Evolutionary conservation across 768 basidiomycete genomes (phyloP).

Genomic region (Infundibulicybe gibba): DNA sequence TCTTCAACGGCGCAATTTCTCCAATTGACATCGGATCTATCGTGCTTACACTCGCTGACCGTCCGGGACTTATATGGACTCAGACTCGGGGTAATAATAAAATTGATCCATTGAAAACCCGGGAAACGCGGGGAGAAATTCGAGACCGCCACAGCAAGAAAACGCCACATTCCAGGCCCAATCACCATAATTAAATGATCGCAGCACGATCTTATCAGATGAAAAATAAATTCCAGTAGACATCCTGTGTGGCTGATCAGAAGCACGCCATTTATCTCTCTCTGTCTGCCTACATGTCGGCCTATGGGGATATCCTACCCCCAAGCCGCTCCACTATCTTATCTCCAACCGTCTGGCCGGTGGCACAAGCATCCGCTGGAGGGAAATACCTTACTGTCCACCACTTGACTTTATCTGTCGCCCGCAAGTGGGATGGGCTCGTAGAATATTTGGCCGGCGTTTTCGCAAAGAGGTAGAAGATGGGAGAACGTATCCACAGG

Average conservation of each 20-base stretch:
- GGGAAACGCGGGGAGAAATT: no score
- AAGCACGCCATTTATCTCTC: no score
- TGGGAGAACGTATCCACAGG: conserved; percentile 86
- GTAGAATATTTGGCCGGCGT: conserved; percentile 53
- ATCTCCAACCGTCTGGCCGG: conserved; percentile 45
- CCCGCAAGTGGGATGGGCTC: conserved; percentile 42
- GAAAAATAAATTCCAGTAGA: neutral
- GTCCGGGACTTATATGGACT: no score
- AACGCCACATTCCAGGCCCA: no score
- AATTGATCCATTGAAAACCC: no score
- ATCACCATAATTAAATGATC: no score
- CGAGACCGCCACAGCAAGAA: no score
- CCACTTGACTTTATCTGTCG: conserved; percentile 44
- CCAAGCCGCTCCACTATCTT: conserved; percentile 11
- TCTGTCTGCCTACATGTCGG: conserved; percentile 45
- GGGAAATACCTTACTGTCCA: conserved; percentile 38
- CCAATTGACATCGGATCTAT: no score
- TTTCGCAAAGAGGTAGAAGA: conserved; percentile 74
- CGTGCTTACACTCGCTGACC: no score
- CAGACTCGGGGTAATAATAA: no score
- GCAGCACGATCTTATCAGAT: neutral
- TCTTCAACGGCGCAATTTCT: no score
- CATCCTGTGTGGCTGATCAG: no score
- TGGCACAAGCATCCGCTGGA: conserved; percentile 19
- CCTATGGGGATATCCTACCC: conserved; percentile 63